These are phyloP conservation scores for Beauveria brongniartii DNA, from an alignment of 2,329 filamentous ascomycete species.

Conservation along the genomic window DNA sequence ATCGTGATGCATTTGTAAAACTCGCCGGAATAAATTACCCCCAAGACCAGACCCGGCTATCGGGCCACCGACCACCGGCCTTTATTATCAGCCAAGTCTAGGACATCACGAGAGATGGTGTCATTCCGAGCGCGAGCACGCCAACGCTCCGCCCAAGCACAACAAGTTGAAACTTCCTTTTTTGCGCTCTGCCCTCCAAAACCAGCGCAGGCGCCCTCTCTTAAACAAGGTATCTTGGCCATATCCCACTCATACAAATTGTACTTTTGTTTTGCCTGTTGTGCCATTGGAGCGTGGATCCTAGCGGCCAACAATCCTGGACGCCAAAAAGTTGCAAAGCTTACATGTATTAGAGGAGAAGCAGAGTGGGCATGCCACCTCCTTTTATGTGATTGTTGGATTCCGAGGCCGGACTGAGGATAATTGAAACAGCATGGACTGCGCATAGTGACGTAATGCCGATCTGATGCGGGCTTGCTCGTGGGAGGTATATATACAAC, in stretches of 20 bases:
- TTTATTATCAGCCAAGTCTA: background rate
- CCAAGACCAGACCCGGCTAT: background rate
- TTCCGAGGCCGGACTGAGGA: background rate
- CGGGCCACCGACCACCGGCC: conserved; percentile 8
- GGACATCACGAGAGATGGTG: conserved; percentile 1
- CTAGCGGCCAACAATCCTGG: background rate
- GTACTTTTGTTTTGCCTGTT: background rate
- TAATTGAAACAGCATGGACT: background rate
- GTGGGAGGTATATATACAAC: conserved; percentile 11
- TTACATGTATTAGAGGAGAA: background rate
- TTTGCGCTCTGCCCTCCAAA: background rate
- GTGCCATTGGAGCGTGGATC: background rate
- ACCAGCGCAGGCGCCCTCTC: background rate
- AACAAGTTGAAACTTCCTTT: background rate
- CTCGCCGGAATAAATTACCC: background rate
- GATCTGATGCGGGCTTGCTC: background rate
- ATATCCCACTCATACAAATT: background rate
- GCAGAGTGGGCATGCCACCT: background rate
- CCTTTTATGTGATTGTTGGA: background rate
- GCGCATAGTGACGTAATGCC: background rate
- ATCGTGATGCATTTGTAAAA: background rate
- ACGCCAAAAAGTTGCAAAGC: conserved; percentile 3
- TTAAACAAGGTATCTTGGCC: background rate
- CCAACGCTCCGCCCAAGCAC: conserved; percentile 9
- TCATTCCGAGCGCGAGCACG: conserved; percentile 9